Conservation (phyloP, 176 grass and related monocot genomes). For the Cocos nucifera region DNA sequence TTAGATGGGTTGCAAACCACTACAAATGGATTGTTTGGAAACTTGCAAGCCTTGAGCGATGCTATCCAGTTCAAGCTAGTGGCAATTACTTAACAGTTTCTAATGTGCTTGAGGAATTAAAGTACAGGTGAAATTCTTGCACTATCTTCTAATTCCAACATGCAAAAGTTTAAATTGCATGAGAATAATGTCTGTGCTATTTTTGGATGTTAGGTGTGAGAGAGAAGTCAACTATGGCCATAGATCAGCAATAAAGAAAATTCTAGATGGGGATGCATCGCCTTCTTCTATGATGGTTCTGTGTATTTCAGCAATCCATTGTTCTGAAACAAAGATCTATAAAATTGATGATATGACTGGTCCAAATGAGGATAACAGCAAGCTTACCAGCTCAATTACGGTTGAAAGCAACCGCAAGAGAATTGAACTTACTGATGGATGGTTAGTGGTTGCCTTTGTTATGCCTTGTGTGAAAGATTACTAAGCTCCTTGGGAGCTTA, state of each 20-base stretch:
- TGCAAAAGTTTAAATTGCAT: conserved; percentile 16
- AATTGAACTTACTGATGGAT: conserved; percentile 90
- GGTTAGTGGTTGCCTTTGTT: conserved; percentile 35
- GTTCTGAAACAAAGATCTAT: conserved; percentile 27
- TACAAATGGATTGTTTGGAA: conserved; percentile 90
- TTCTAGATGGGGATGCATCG: conserved; percentile 83
- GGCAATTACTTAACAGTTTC: conserved; percentile 68
- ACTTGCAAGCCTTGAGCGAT: conserved; percentile 72
- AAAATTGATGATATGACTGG: conserved; percentile 28
- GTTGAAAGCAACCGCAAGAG: conserved; percentile 27
- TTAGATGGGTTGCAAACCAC: conserved; percentile 87
- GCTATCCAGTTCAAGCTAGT: conserved; percentile 44
- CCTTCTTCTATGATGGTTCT: conserved; percentile 87
- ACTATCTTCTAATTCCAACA: neutral
- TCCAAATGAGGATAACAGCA: conserved; percentile 15
- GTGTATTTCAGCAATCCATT: conserved; percentile 79
- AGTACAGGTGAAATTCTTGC: conserved; percentile 51
- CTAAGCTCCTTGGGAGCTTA: neutral
- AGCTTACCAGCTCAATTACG: conserved; percentile 16
- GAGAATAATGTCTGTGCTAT: neutral
- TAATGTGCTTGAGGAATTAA: conserved; percentile 90
- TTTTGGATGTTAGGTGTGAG: conserved; percentile 58
- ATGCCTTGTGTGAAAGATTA: conserved; percentile 10
- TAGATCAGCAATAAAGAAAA: conserved; percentile 75
- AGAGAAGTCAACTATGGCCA: conserved; percentile 88